A percentile compares a stretch with the other conserved stretches of the same genome.
Conservation (phyloP, 2,329 filamentous ascomycete species). For the Shiraia sp. region DNA sequence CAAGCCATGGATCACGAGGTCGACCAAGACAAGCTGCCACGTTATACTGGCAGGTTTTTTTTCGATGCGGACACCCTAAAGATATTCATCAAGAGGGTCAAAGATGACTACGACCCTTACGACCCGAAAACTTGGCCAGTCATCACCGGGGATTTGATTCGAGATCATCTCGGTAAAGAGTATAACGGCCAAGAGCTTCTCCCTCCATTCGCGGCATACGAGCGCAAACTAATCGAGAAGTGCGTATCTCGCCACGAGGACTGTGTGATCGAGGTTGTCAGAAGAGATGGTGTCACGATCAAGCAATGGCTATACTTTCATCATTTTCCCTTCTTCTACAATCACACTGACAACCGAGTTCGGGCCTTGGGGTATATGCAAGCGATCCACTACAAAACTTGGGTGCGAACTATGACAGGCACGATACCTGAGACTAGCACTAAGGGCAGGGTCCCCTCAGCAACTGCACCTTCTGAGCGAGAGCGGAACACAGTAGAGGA, state of each 20-base stretch:
- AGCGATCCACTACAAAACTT: background rate
- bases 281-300: background rate
- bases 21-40: conserved; percentile 1
- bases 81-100: background rate
- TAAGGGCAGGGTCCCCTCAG: conserved; percentile 1
- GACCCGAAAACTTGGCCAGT: conserved; percentile 5
- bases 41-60: background rate
- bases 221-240: background rate
- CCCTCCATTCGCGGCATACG: background rate
- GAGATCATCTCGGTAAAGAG: background rate
- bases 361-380: conserved; percentile 1
- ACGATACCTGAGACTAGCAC: background rate
- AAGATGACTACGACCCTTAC: background rate
- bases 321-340: conserved; percentile 1
- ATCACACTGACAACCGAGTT: background rate
- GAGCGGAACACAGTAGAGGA: no score
- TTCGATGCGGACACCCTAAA: background rate
- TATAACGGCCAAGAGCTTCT: background rate
- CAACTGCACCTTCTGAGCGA: no score
- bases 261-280: background rate
- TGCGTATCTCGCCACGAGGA: background rate
- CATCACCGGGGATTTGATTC: background rate
- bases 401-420: background rate
- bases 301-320: background rate
- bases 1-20: background rate